phyloP scores from a whole-genome alignment of 2,329 filamentous ascomycete genomes.

The Monosporascus sp. region DNA sequence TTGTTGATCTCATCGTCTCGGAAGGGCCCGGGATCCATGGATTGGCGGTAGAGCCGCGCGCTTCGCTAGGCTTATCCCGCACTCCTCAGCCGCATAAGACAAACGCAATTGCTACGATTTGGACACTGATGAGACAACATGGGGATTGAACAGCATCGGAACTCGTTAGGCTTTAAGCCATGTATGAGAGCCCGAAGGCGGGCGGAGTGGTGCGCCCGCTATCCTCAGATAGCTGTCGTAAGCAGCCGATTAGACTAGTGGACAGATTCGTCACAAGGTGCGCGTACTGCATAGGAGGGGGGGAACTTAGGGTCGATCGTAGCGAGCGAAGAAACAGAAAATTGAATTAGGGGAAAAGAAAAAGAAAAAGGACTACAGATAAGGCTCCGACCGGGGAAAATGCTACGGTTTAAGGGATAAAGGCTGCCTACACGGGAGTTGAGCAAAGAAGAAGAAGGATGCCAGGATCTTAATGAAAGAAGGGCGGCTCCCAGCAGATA shows the following conservation, averaged over 20 bases:
- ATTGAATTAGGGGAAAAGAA: background rate
- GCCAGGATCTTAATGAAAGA: too few relatives aligned
- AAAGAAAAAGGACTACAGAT: background rate
- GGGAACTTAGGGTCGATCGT: background rate
- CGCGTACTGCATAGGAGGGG: background rate
- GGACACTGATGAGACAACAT: background rate
- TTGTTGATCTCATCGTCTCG: conserved; percentile 20
- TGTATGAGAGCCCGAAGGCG: background rate
- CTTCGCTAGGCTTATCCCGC: background rate
- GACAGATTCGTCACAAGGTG: background rate
- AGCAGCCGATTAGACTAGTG: background rate
- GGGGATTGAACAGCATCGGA: background rate
- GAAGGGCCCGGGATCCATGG: background rate
- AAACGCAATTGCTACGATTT: background rate
- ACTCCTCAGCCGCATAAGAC: background rate
- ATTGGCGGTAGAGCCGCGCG: too few relatives aligned
- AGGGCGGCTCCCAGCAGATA: too few relatives aligned
- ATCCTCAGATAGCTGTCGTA: background rate
- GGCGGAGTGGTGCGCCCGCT: background rate
- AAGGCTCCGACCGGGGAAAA: background rate
- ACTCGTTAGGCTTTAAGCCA: background rate
- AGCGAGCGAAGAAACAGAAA: background rate
- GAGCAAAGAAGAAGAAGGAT: too few relatives aligned
- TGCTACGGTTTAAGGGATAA: background rate
- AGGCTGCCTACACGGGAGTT: background rate